Evolutionary conservation across 441 rosid genomes (phyloP), one percentile per base, ranked within the genome.

Genomic region (Rhodomyrtus psidioides): DNA sequence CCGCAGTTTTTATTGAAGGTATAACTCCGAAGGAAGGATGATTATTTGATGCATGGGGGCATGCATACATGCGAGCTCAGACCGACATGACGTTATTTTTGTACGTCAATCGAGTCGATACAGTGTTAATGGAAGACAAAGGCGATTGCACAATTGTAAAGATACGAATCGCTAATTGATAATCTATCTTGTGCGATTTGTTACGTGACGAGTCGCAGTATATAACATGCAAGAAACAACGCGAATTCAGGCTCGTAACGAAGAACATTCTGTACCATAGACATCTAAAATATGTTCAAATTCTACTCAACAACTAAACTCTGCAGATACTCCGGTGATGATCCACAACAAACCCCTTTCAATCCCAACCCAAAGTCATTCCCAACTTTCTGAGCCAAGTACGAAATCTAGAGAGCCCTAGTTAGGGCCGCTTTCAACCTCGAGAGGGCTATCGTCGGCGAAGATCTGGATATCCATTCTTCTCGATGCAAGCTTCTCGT

Each of bases 231-330:
- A 34, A 4, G 13, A 1, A 30, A 30, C 7, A 13, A 1, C 6
- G 12, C n/a, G 2, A 70, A 70, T 70, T 23, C n/a, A 23, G 21
- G 15, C n/a, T 21, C 49, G 12, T 0, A 70, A 65, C 1, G 34
- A 5, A 0, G 19, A 34, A 39, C 3, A 34, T 0, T 2, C 19
- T 34, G 79, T 39, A 21, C 2, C 4, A 10, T 6, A 42, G n/a
- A 10, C 2, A 70, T 4, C n/a, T 4, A 70, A 70, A 70, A 34
- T 2, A 10, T 10, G 44, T 19, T 34, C 49, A 19, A 65, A 65
- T 65, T 65, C 79, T 34, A 21, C n/a, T 65, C n/a, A 70, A 39
- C 2, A 24, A 70, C 49, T 34, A 34, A 23, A 39, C 49, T 34
- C n/a, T 34, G 34, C 19, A n/a, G n/a, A 70, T n/a, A 70, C 34